Evolutionary conservation across 805 yeast species (phyloP).

Genomic region (Huiozyma sinensis): DNA sequence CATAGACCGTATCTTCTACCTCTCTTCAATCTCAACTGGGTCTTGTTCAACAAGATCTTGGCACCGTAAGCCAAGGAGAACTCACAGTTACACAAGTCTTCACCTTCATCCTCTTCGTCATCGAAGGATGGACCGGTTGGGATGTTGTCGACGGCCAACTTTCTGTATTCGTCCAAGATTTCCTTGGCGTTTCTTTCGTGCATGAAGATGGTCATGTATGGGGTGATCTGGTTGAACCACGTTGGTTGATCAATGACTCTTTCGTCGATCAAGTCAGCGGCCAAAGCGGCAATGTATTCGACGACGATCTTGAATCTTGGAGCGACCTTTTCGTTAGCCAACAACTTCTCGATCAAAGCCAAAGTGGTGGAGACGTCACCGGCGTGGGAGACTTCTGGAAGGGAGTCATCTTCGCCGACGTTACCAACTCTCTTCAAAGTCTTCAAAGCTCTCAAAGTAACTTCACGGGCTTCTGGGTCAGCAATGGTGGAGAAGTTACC

Average conservation of each 20-base stretch:
- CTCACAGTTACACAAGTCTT: conserved; percentile 99
- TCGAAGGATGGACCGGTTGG: conserved; percentile 94
- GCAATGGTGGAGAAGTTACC: conserved; percentile 92
- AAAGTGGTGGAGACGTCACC: conserved; percentile 91
- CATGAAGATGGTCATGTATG: conserved; percentile 91
- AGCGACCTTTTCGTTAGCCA: conserved; percentile 56
- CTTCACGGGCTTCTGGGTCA: conserved; percentile 99
- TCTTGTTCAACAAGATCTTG: conserved; percentile 97
- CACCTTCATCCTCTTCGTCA: conserved; percentile 97
- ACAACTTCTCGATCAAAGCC: conserved; percentile 65
- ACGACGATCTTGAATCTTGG: conserved; percentile 70
- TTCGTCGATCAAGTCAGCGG: conserved; percentile 98
- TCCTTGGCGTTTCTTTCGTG: conserved; percentile 89
- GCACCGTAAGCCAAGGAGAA: conserved; percentile 99
- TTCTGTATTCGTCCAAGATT: conserved; percentile 87
- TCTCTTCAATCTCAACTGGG: conserved; percentile 97
- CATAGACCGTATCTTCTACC: conserved; percentile 98
- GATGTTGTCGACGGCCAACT: conserved; percentile 93
- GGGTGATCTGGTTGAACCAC: conserved; percentile 83
- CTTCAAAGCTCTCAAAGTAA: conserved; percentile 91
- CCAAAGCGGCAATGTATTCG: conserved; percentile 86
- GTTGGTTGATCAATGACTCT: conserved; percentile 85
- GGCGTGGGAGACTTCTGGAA: conserved; percentile 97
- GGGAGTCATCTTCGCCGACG: conserved; percentile 75
- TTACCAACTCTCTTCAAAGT: conserved; percentile 99